phyloP scores from a whole-genome alignment of 257 asterid genomes.

The Henckelia pumila region DNA sequence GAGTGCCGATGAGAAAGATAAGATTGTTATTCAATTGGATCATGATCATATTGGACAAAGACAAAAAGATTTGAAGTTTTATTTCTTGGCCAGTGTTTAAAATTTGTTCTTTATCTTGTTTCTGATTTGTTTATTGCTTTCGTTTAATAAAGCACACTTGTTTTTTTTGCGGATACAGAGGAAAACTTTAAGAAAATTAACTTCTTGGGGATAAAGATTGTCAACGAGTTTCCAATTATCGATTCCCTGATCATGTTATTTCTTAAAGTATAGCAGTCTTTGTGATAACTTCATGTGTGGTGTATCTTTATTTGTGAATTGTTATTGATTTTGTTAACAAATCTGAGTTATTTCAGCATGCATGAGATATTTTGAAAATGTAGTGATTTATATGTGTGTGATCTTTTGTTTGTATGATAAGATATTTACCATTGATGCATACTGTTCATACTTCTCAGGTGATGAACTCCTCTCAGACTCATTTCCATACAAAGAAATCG shows the following conservation, averaged over 20 bases:
- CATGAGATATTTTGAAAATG: background rate
- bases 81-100: background rate
- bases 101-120: background rate
- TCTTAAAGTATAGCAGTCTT: background rate
- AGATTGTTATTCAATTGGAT: background rate
- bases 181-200: background rate
- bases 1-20: background rate
- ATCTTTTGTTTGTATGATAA: background rate
- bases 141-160: background rate
- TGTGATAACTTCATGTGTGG: background rate
- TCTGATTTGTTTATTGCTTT: background rate
- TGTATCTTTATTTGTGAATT: background rate
- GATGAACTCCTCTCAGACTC: constrained; percentile 98
- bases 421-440: background rate
- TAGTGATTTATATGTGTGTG: background rate
- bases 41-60: background rate
- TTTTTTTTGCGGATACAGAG: background rate
- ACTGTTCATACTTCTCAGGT: constrained; percentile 33
- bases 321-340: background rate
- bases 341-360: background rate
- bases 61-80: background rate
- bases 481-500: constrained; percentile 71
- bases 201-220: background rate
- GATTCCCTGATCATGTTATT: background rate
- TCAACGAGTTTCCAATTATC: background rate